Percentiles rank a stretch among this genome's conserved stretches.
Evolutionary conservation across 2,329 filamentous ascomycete genomes (phyloP).

Genomic region (Fusarium humuli): DNA sequence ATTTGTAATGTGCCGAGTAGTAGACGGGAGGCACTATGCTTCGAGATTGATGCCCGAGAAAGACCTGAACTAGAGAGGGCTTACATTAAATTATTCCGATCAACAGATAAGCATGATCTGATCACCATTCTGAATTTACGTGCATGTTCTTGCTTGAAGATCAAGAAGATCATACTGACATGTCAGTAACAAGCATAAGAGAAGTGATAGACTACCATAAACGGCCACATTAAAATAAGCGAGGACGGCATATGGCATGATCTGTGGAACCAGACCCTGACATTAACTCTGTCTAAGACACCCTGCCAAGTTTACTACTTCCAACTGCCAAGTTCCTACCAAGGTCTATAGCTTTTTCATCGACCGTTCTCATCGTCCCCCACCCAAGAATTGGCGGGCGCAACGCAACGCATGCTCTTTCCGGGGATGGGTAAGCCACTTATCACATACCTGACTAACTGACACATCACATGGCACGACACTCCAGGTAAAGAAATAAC

Average conservation of each 20-base stretch:
- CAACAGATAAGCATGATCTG: neutral
- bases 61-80: neutral
- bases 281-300: neutral
- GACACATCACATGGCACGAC: neutral
- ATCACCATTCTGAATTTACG: neutral
- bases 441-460: constrained; percentile 12
- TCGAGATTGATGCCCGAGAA: neutral
- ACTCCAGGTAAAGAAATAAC: neutral
- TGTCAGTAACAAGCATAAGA: too few relatives aligned
- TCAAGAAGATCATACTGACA: neutral
- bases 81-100: neutral
- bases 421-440: neutral
- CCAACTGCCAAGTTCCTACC: neutral
- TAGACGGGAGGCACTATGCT: neutral
- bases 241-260: neutral
- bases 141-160: neutral
- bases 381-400: neutral
- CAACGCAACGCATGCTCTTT: neutral
- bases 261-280: neutral
- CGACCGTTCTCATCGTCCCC: constrained; percentile 10
- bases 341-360: neutral
- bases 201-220: neutral
- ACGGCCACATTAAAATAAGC: neutral
- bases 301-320: neutral
- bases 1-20: accelerated